Evolutionary conservation across 2,329 filamentous ascomycete genomes (phyloP).

Genomic region (Orbilia blumenaviensis): DNA sequence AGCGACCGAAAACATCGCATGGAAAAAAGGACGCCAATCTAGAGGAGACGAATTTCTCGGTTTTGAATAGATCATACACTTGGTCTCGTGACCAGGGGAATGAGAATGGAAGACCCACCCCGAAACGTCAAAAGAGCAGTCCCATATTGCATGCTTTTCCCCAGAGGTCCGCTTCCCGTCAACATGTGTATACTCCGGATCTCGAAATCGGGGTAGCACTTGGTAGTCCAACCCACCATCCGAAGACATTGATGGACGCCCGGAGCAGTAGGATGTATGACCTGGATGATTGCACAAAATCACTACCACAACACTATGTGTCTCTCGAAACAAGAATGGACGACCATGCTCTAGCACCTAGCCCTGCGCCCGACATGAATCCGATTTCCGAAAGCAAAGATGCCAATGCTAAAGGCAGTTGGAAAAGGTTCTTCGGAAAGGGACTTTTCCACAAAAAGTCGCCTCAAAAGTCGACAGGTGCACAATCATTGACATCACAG

Average conservation of each 20-base stretch:
- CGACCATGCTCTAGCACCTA: background rate
- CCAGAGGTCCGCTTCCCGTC: constrained; percentile 30
- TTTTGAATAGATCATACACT: constrained; percentile 44
- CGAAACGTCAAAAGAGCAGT: constrained; percentile 21
- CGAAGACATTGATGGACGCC: constrained; percentile 36
- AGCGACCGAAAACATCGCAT: constrained; percentile 49
- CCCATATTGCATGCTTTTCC: constrained; percentile 50
- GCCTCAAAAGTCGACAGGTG: constrained; percentile 39
- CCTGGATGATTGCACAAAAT: constrained; percentile 9
- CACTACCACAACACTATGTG: constrained; percentile 40
- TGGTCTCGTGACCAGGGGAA: constrained; percentile 38
- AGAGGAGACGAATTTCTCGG: constrained; percentile 44
- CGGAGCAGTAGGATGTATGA: constrained; percentile 43
- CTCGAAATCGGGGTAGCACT: constrained; percentile 74
- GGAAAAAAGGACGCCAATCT: constrained; percentile 36
- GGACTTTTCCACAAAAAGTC: constrained; percentile 64
- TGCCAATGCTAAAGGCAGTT: constrained; percentile 64
- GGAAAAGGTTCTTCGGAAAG: constrained; percentile 69
- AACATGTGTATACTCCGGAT: constrained; percentile 9
- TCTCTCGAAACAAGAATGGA: constrained; percentile 25
- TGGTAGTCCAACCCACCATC: constrained; percentile 70
- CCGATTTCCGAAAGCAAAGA: constrained; percentile 22
- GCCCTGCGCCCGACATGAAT: background rate
- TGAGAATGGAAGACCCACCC: constrained; percentile 6
- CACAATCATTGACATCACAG: constrained; percentile 44